Base-by-base conservation (phyloP, 169 alveolate species). In the Plasmodium inui region DNA sequence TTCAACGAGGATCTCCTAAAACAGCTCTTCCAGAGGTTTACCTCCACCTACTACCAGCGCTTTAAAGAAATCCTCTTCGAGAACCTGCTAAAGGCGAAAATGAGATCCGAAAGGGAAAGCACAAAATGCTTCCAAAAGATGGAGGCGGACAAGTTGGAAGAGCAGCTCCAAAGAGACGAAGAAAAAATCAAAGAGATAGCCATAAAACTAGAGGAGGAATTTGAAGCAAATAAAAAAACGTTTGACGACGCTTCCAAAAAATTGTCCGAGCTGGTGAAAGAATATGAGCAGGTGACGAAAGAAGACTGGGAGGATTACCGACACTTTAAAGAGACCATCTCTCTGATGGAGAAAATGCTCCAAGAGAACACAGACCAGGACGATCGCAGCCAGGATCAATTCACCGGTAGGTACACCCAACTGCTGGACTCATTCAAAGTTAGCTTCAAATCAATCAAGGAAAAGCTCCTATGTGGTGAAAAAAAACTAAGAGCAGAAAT, bases 151-250 rank as follows among this genome's bases (percentile, higher is more conserved):
- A 4, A 10, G 12, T 50, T 34, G 9, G 70, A 53, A 55, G 19
- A 86, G 12, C 44, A 12, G 12, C 37, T 85, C 22, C 53, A 6
- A 26, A 57, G 22, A 28, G 79, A 85, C 41, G 39, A 85, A 26
- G 55, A 17, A 17, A 22, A 72, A 32, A 26, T 46, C 5, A 12
- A 70, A 22, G 82, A 83, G 50, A 9, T 61, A 17, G 53, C 28
- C 44, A 12, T 41, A 44, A 53, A 22, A 3, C 57, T 86, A 17
- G 70, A 76, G 14, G 76, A 53, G 10, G 76, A 44, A 26, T 86
- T 46, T 76, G n/a, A 55, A 74, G 67, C 78, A 76, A 86, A 86
- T 28, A 86, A 86, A 86, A 71, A 86, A 74, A 76, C 67, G 6
- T 86, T 70, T 86, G 26, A 74, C 2, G 53, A 50, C 5, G 37